Evolutionary conservation across 345 rosid genomes (phyloP).

Genomic region (Clausena lansium): DNA sequence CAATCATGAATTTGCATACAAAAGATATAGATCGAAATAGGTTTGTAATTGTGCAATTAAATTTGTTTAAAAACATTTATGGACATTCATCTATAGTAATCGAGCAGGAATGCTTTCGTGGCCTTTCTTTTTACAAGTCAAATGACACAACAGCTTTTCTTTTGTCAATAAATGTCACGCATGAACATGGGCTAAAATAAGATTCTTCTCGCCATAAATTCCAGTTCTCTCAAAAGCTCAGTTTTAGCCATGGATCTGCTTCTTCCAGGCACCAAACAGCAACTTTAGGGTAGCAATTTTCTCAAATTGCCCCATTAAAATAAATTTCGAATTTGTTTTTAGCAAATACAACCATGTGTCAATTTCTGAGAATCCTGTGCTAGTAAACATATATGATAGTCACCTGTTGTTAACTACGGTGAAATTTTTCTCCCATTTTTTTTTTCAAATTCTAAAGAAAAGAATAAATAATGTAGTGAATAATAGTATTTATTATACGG

Average conservation of each 20-base stretch:
- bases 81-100: conserved; percentile 13
- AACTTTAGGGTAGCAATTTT: neutral
- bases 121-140: conserved; percentile 29
- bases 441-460: too few species aligned
- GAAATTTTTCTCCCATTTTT: too few species aligned
- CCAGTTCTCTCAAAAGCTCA: conserved; percentile 4
- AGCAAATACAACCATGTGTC: too few species aligned
- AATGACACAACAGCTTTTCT: conserved; percentile 26
- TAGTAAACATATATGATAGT: too few species aligned
- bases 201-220: conserved; percentile 23
- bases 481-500: neutral
- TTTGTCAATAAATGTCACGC: conserved; percentile 32
- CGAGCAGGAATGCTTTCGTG: conserved; percentile 21
- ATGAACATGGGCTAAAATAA: conserved; percentile 16
- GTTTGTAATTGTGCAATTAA: conserved; percentile 20
- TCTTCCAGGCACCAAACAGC: neutral
- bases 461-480: too few species aligned
- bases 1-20: neutral
- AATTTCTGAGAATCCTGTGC: too few species aligned
- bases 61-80: conserved; percentile 13
- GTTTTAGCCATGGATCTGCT: neutral
- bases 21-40: neutral
- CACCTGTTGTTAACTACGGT: too few species aligned
- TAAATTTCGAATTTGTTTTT: too few species aligned
- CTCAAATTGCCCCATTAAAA: neutral